Conservation (phyloP, 148 eudicot species). For the Chenopodium suecicum region DNA sequence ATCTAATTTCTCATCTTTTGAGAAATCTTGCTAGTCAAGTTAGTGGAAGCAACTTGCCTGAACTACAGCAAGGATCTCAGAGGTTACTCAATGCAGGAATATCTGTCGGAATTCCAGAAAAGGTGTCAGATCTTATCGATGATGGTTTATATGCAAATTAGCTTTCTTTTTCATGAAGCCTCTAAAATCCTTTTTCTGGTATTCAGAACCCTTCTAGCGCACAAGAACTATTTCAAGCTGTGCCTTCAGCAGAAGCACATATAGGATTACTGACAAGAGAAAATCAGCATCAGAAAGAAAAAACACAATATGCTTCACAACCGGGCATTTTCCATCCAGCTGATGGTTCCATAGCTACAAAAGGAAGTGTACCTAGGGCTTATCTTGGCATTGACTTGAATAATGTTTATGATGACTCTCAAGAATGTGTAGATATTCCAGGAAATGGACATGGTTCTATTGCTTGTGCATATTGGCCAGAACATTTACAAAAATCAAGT, state of each 20-base stretch:
- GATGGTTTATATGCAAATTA: not conserved
- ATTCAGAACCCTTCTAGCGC: conserved; percentile 44
- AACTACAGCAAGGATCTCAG: conserved; percentile 49
- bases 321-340: conserved; percentile 26
- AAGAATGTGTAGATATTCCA: conserved; percentile 48
- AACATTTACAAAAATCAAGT: conserved; percentile 52
- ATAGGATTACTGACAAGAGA: conserved; percentile 27
- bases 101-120: conserved; percentile 42
- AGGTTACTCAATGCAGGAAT: conserved; percentile 46
- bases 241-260: conserved; percentile 30
- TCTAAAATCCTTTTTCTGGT: conserved; percentile 24
- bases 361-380: conserved; percentile 31
- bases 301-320: conserved; percentile 29
- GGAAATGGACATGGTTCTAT: conserved; percentile 32
- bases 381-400: conserved; percentile 64
- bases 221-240: conserved; percentile 32
- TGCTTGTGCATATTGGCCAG: conserved; percentile 39
- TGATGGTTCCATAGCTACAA: conserved; percentile 28
- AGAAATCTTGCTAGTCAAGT: conserved; percentile 59
- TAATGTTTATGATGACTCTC: conserved; percentile 58
- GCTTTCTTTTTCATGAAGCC: not conserved
- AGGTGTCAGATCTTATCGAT: conserved; percentile 44
- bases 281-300: conserved; percentile 24
- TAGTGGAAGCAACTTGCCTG: conserved; percentile 44
- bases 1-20: conserved; percentile 77